Conservation (phyloP, 2,329 filamentous ascomycete species). For the Rhexocercosporidium sp. region DNA sequence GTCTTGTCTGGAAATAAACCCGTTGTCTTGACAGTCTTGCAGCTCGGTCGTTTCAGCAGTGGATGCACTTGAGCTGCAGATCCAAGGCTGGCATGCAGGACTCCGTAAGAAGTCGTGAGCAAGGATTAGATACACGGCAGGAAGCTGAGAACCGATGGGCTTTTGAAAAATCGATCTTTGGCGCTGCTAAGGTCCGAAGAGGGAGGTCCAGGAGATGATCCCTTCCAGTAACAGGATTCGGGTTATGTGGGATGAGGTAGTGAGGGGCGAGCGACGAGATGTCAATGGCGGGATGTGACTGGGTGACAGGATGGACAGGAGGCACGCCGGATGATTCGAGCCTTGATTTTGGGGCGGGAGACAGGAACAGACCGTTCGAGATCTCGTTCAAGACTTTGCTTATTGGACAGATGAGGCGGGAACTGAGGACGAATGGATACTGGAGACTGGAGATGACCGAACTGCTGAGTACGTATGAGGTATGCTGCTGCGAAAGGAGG, state of each 20-base stretch:
- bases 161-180: constrained; percentile 12
- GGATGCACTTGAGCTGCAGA: constrained; percentile 13
- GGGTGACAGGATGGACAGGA: constrained; percentile 2
- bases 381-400: neutral
- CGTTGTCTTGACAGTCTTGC: neutral
- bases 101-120: neutral
- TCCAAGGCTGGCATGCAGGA: constrained; percentile 13
- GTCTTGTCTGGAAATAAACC: constrained; percentile 5
- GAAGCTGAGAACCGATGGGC: constrained; percentile 6
- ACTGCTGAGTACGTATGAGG: neutral
- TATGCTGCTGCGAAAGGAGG: too few species aligned
- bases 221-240: neutral
- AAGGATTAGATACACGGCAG: neutral
- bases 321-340: constrained; percentile 4
- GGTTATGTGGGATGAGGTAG: constrained; percentile 21
- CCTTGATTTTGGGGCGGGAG: neutral
- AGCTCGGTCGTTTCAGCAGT: neutral
- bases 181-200: neutral
- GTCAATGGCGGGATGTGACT: constrained; percentile 4
- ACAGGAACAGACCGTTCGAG: neutral
- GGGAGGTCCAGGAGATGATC: constrained; percentile 10
- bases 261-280: neutral
- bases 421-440: neutral
- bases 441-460: neutral
- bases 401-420: neutral